Percentiles rank a stretch among this genome's conserved stretches.
phyloP scores from a whole-genome alignment of 306 rosid species.

The Trifolium repens region DNA sequence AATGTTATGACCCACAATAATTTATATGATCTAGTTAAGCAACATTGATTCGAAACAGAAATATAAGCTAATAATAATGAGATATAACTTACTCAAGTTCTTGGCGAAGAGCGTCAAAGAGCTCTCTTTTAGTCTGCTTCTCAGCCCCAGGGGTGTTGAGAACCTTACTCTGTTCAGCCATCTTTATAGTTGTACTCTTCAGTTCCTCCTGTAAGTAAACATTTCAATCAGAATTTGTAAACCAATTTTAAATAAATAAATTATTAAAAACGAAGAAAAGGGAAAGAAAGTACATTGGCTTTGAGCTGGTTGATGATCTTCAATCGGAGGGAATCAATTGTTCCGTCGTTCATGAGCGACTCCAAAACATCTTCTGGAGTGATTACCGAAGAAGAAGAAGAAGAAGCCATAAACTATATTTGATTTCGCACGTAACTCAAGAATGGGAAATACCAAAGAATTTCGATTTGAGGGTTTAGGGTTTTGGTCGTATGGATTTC shows the following conservation, averaged over 20 bases:
- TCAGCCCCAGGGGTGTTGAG: slow-evolving; percentile 94
- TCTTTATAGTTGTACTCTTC: slow-evolving; percentile 78
- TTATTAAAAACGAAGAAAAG: not conserved
- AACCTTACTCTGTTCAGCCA: slow-evolving; percentile 96
- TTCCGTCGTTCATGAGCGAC: slow-evolving; percentile 91
- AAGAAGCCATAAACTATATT: slow-evolving; percentile 48
- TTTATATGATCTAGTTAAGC: not conserved
- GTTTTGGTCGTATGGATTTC: too few species aligned
- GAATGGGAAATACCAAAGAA: too few species aligned
- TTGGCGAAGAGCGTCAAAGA: slow-evolving; percentile 82
- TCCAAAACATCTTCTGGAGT: slow-evolving; percentile 88
- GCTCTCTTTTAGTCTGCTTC: slow-evolving; percentile 93
- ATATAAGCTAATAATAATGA: not conserved
- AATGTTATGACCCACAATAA: not conserved
- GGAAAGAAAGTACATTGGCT: slow-evolving; percentile 66
- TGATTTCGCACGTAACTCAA: too few species aligned
- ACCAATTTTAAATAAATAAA: not conserved
- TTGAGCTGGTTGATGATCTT: slow-evolving; percentile 99
- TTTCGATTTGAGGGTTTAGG: too few species aligned
- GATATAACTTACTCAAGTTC: slow-evolving; percentile 77
- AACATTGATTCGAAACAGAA: not conserved
- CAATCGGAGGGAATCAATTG: slow-evolving; percentile 86
- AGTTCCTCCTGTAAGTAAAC: slow-evolving; percentile 75
- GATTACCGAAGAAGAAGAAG: slow-evolving; percentile 70
- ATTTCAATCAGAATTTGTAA: not conserved